phyloP scores from a whole-genome alignment of 2,329 filamentous ascomycete genomes.

The Paracoccidioides brasiliensis region DNA sequence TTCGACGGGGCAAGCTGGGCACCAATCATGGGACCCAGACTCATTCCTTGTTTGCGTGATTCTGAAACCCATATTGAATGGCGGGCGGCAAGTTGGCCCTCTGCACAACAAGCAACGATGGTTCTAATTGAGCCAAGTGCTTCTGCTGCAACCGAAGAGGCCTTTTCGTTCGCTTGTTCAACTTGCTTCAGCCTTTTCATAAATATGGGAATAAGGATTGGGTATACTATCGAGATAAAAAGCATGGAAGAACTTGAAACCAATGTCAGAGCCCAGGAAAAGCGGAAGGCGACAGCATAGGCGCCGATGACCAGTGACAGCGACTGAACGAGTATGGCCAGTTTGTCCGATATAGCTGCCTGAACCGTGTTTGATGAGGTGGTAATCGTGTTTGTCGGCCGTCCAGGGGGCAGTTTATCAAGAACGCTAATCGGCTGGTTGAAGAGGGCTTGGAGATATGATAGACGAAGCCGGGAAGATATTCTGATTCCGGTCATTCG shows the following conservation, averaged over 20 bases:
- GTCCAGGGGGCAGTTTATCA: slow-evolving; percentile 38
- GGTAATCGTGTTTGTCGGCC: slow-evolving; percentile 40
- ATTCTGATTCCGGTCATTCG: slow-evolving; percentile 39
- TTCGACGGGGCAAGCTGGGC: slow-evolving; percentile 23
- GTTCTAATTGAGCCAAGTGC: slow-evolving; percentile 32
- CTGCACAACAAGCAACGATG: slow-evolving; percentile 33
- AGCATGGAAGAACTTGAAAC: slow-evolving; percentile 36
- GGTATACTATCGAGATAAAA: slow-evolving; percentile 26
- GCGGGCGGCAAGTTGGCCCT: slow-evolving; percentile 23
- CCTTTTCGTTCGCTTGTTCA: slow-evolving; percentile 26
- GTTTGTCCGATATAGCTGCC: slow-evolving; percentile 41
- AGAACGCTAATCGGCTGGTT: slow-evolving; percentile 37
- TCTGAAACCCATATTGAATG: slow-evolving; percentile 28
- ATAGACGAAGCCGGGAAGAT: slow-evolving; percentile 37
- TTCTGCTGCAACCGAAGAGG: slow-evolving; percentile 30
- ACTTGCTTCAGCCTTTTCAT: slow-evolving; percentile 22
- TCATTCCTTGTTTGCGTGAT: slow-evolving; percentile 21
- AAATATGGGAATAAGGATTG: slow-evolving; percentile 22
- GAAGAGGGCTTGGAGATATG: slow-evolving; percentile 39
- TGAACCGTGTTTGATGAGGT: slow-evolving; percentile 41
- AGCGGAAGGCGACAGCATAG: slow-evolving; percentile 40
- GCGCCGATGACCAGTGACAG: slow-evolving; percentile 32
- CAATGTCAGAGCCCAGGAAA: slow-evolving; percentile 41
- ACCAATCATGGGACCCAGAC: slow-evolving; percentile 18
- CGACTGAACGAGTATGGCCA: slow-evolving; percentile 33